phyloP scores from a whole-genome alignment of 2,329 filamentous ascomycete species.

The Albifimbria verrucaria region DNA sequence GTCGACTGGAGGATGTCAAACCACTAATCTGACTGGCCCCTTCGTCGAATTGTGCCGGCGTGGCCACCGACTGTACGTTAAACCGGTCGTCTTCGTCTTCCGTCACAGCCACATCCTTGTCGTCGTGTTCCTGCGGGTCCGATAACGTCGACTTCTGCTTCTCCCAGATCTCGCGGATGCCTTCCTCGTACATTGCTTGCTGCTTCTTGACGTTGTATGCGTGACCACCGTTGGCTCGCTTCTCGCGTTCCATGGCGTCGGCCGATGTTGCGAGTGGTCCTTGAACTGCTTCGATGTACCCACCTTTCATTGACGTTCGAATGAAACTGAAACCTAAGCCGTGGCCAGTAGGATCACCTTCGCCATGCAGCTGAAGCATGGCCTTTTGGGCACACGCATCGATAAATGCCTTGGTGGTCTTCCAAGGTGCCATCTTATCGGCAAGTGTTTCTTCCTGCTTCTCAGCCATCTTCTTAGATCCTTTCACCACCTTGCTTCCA shows the following conservation, averaged over 20 bases:
- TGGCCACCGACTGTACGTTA: constrained; percentile 67
- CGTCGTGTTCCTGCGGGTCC: constrained; percentile 65
- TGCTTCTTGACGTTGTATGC: constrained; percentile 97
- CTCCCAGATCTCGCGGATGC: constrained; percentile 90
- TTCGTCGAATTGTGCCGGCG: constrained; percentile 71
- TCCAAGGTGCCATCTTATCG: constrained; percentile 91
- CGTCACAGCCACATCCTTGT: constrained; percentile 55
- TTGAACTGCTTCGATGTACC: constrained; percentile 78
- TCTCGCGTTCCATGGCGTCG: constrained; percentile 82
- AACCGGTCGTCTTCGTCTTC: constrained; percentile 65
- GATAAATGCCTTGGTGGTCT: constrained; percentile 93
- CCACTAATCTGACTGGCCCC: constrained; percentile 75
- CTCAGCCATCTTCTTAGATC: constrained; percentile 40
- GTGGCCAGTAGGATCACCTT: constrained; percentile 90
- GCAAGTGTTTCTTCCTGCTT: constrained; percentile 70
- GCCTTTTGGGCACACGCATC: constrained; percentile 92
- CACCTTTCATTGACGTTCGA: constrained; percentile 97
- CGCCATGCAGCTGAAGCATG: constrained; percentile 92
- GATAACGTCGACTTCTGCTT: constrained; percentile 77
- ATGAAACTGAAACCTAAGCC: constrained; percentile 96
- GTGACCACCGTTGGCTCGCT: constrained; percentile 87
- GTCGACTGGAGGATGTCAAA: constrained; percentile 62
- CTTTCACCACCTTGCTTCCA: constrained; percentile 34
- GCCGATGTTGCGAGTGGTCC: constrained; percentile 65
- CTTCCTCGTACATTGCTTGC: constrained; percentile 86